Evolutionary conservation across 228 moss, liverwort and hornwort species (phyloP), one percentile per base, ranked within the genome.

Genomic region (Sphagnum fallax): DNA sequence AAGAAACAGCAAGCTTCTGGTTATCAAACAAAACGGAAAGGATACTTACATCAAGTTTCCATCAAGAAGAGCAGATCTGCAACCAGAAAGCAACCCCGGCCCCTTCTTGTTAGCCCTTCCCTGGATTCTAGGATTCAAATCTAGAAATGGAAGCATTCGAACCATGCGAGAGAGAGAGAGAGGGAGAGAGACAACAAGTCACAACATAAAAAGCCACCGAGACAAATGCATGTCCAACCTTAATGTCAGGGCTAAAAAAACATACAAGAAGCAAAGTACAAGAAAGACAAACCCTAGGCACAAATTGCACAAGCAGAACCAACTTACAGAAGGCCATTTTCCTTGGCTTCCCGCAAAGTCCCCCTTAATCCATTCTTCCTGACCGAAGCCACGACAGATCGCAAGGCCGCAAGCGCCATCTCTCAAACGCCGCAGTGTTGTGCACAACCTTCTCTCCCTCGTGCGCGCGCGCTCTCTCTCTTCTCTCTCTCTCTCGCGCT

Each of bases 1-100:
- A 52, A 71, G 63, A 67, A 67, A 10, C 51, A 51, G 52, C 50
- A 65, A 51, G 47, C 48, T 53, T 47, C 12, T 61, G 52, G 53
- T 69, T 57, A 51, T 75, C 75, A 67, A 16, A 52, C 55, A 57
- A 0, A 47, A 63, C 63, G 63, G 16, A 15, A 52, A 6, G 63
- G 53, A 48, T 51, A 88, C 97, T 85, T 82, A 97, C 97, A 83
- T 74, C 65, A 91, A 81, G 78, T 93, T 97, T 72, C 97, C 97
- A 79, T 97, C 97, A 69, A 93, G 76, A 66, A 97, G 52, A 64
- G 75, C 85, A 71, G 11, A 74, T 76, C 97, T 93, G 91, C 50
- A 81, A 52, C 62, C 78, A 76, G 53, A 70, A 11, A 15, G 50
- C 32, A 49, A 15, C 49, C n/a, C 12, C 55, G 12, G 6, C 5